Conservation (phyloP, 352 stramenopile species). For the Pythium phragmitis region DNA sequence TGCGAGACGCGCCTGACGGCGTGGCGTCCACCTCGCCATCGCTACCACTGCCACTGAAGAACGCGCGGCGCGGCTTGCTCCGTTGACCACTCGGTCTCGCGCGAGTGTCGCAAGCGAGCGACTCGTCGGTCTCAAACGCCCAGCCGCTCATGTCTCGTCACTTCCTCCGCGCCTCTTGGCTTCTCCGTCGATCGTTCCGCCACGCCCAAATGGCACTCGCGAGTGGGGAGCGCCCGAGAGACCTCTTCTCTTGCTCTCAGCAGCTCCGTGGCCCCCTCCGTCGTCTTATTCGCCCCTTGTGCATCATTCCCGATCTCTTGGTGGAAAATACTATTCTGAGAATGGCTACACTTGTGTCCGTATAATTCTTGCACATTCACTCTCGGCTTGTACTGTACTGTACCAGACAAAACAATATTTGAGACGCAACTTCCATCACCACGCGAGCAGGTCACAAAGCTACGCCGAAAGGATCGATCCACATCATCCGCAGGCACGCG, state of each 20-base stretch:
- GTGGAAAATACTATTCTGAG: conserved; percentile 14
- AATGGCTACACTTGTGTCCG: conserved; percentile 21
- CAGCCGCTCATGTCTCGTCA: conserved; percentile 14
- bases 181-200: background rate
- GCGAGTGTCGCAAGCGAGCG: conserved; percentile 7
- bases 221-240: background rate
- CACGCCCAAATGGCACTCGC: background rate
- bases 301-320: background rate
- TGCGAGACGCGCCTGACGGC: background rate
- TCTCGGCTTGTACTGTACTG: background rate
- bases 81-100: background rate
- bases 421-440: conserved; percentile 1
- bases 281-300: background rate
- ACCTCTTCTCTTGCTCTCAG: background rate
- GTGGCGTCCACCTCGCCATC: conserved; percentile 2
- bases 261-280: background rate
- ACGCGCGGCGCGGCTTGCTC: conserved; percentile 27
- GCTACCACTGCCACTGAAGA: conserved; percentile 27
- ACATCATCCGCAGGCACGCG: conserved; percentile 16
- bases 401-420: conserved; percentile 15
- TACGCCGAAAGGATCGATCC: background rate
- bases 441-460: conserved; percentile 20
- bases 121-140: conserved; percentile 15
- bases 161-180: background rate
- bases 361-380: conserved; percentile 6